Base-by-base conservation (phyloP, 768 basidiomycete genomes). In the Hericium rajendrae region DNA sequence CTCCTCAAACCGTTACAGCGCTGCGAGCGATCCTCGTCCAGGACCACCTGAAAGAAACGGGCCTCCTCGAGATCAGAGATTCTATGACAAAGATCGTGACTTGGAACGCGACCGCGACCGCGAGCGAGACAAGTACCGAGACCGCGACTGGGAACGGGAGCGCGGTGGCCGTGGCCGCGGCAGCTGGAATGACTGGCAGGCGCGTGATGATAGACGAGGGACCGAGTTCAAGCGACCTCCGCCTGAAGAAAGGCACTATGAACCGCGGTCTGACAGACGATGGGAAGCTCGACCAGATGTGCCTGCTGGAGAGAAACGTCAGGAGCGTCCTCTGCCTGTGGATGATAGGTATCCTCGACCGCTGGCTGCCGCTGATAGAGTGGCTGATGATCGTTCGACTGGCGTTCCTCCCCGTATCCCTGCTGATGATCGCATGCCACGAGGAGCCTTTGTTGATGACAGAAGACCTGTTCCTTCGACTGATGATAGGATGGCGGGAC, bases 231-330 rank as follows among this genome's bases (percentile, higher is more conserved):
- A 76, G 16, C 68, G 76, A 48, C 75, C 74, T 22, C 76, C 74
- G 24, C 72, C 74, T 52, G 78, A 79, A 51, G 71, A 73, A 52
- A 73, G 79, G 26, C 77, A 78, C 49, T 78, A 76, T 58, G 77
- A 80, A 18, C 70, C 76, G 6, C 26, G 40, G 13, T 15, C 52
- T 26, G 61, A 57, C n/a, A 57, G 60, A 40, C 52, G 57, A 48
- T 48, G 48, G 61, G 43, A 60, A 55, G 53, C 53, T 13, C 57
- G 58, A 6, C 52, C 56, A 18, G 50, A 61, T 11, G 13, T 58
- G 13, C 39, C 52, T 26, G 59, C 53, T 22, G 61, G 60, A 22
- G 54, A 55, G 15, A 58, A 62, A 50, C 60, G 46, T 15, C 28
- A 51, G 9, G 64, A 62, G 11, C 59, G 61, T 32, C 51, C 55